These are phyloP conservation scores for Malus fusca DNA, from an alignment of 306 rosid species.

Conservation along the genomic window DNA sequence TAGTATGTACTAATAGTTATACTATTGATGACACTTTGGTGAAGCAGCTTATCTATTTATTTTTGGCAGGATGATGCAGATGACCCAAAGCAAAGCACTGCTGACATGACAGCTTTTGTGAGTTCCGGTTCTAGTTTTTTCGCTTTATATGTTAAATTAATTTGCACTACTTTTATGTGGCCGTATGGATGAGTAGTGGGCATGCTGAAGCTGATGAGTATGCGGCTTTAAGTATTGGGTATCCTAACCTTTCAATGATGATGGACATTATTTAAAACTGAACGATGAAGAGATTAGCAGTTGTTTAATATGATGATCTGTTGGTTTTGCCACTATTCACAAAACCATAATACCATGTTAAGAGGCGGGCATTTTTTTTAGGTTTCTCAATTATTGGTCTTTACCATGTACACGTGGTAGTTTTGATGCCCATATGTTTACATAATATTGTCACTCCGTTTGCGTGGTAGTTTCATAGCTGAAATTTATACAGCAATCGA, in stretches of 20 bases:
- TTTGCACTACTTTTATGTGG: neutral
- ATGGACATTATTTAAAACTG: neutral
- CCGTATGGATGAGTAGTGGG: neutral
- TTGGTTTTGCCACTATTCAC: neutral
- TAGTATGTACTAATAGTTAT: neutral
- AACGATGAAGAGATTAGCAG: neutral
- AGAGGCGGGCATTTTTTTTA: neutral
- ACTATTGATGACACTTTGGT: neutral
- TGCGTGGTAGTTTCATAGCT: neutral
- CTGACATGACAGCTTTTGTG: slow-evolving; percentile 47
- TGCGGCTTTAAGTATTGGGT: neutral
- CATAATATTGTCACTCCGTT: neutral
- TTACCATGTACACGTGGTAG: neutral
- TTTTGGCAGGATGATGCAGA: slow-evolving; percentile 38
- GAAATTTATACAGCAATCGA: neutral
- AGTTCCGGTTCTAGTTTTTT: slow-evolving; percentile 2
- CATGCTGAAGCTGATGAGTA: neutral
- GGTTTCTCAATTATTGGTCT: neutral
- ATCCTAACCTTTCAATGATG: neutral
- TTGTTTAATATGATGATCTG: neutral
- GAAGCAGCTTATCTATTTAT: slow-evolving; percentile 1
- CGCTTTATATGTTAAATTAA: neutral
- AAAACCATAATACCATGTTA: neutral
- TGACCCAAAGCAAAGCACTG: slow-evolving; percentile 43
- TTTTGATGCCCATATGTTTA: neutral